These are phyloP conservation scores for Solanum microdontum DNA, from an alignment of 257 asterid species.

Conservation along the genomic window DNA sequence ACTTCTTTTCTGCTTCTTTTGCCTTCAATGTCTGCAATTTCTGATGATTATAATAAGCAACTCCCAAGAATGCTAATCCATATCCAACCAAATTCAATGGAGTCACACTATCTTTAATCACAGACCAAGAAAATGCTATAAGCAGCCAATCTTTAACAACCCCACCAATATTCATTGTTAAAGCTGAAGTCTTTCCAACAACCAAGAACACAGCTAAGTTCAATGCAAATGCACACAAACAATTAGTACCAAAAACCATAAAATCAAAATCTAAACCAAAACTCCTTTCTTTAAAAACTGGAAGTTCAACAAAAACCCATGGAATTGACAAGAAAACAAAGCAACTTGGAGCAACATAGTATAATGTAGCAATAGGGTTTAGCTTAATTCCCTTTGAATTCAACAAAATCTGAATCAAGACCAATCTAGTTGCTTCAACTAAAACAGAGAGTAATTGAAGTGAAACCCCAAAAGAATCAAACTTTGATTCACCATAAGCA, in stretches of 20 bases:
- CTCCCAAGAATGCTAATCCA: constrained; percentile 66
- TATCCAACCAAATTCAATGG: constrained; percentile 53
- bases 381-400: constrained; percentile 55
- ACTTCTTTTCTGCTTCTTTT: constrained; percentile 45
- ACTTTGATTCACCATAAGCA: constrained; percentile 75
- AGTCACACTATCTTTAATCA: constrained; percentile 69
- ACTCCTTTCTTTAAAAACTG: constrained; percentile 17
- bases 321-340: constrained; percentile 42
- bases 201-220: constrained; percentile 65
- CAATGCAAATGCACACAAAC: constrained; percentile 60
- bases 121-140: constrained; percentile 82
- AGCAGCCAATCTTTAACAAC: constrained; percentile 70
- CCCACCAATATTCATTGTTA: constrained; percentile 82
- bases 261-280: constrained; percentile 32
- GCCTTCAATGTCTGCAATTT: constrained; percentile 71
- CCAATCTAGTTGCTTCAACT: constrained; percentile 66
- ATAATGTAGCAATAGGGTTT: constrained; percentile 60
- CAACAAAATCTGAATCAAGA: constrained; percentile 59
- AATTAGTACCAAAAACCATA: constrained; percentile 52
- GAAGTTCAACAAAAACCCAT: constrained; percentile 55
- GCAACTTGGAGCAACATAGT: constrained; percentile 71
- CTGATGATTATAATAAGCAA: constrained; percentile 51
- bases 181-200: constrained; percentile 71
- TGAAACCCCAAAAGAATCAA: constrained; percentile 60
- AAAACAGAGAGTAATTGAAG: constrained; percentile 56